Evolutionary conservation across 1,284 basidiomycete genomes (phyloP).

Genomic region (Ustilago cynodontis): DNA sequence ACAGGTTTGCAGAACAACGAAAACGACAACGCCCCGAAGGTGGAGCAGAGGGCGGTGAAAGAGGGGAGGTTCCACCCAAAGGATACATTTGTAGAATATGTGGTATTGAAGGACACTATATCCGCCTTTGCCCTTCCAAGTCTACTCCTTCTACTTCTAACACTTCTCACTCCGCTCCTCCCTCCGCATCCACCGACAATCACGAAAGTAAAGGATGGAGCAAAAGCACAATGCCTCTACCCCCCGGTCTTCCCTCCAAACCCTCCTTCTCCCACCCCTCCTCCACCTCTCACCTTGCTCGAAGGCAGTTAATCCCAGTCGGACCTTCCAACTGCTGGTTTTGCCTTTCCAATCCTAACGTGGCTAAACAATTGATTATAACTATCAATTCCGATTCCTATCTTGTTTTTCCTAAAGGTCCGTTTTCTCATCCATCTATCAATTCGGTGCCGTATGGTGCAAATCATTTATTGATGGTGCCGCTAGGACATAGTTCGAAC

Average conservation of each 20-base stretch:
- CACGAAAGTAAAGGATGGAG: not conserved
- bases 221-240: constrained; percentile 25
- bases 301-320: constrained; percentile 47
- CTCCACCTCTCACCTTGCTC: not conserved
- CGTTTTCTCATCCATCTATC: constrained; percentile 36
- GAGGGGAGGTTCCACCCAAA: constrained; percentile 42
- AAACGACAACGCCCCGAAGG: constrained; percentile 14
- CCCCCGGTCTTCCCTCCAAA: constrained; percentile 32
- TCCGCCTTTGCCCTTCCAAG: constrained; percentile 49
- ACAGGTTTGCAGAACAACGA: constrained; percentile 28
- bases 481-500: constrained; percentile 51
- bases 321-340: constrained; percentile 68
- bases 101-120: constrained; percentile 46
- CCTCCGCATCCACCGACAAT: not conserved
- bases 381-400: constrained; percentile 60
- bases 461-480: constrained; percentile 63
- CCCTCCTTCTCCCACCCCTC: constrained; percentile 14
- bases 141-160: not conserved
- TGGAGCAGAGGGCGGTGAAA: constrained; percentile 11
- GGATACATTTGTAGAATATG: constrained; percentile 60
- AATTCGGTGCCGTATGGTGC: constrained; percentile 52
- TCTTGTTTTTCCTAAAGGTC: constrained; percentile 64
- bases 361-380: constrained; percentile 64
- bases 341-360: constrained; percentile 64
- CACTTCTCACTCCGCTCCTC: not conserved